phyloP scores from a whole-genome alignment of 352 stramenopile species.

The Globisporangium rhizosaccharum region DNA sequence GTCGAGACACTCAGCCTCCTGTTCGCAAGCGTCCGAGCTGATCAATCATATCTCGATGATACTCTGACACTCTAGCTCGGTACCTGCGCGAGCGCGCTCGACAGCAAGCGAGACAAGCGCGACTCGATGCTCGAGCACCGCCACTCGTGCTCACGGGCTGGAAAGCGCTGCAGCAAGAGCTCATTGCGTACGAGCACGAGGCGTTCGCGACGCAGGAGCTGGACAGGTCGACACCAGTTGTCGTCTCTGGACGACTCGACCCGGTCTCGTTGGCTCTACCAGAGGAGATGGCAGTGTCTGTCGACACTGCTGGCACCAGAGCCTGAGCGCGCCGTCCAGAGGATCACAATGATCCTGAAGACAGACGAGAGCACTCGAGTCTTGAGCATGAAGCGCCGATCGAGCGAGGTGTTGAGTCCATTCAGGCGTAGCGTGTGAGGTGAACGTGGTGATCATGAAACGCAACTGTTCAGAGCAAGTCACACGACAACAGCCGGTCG shows the following conservation, averaged over 20 bases:
- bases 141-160: conserved; percentile 14
- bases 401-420: too few relatives aligned
- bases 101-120: not conserved
- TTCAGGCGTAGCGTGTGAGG: too few relatives aligned
- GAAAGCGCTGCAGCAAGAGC: conserved; percentile 19
- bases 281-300: too few relatives aligned
- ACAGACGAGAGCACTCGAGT: too few relatives aligned
- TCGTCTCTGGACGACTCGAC: conserved; percentile 1
- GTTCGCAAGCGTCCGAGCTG: not conserved
- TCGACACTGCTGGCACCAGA: too few relatives aligned
- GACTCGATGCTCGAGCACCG: conserved; percentile 8
- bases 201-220: not conserved
- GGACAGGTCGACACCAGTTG: not conserved
- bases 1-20: not conserved
- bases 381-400: too few relatives aligned
- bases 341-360: too few relatives aligned
- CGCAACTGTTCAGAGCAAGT: too few relatives aligned
- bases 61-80: not conserved
- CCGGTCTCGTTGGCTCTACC: not conserved
- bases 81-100: not conserved
- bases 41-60: not conserved
- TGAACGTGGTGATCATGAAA: too few relatives aligned
- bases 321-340: too few relatives aligned
- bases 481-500: too few relatives aligned
- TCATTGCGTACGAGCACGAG: conserved; percentile 19